Evolutionary conservation across 2,329 filamentous ascomycete genomes (phyloP).

Genomic region (Chaetomiaceae sp.): DNA sequence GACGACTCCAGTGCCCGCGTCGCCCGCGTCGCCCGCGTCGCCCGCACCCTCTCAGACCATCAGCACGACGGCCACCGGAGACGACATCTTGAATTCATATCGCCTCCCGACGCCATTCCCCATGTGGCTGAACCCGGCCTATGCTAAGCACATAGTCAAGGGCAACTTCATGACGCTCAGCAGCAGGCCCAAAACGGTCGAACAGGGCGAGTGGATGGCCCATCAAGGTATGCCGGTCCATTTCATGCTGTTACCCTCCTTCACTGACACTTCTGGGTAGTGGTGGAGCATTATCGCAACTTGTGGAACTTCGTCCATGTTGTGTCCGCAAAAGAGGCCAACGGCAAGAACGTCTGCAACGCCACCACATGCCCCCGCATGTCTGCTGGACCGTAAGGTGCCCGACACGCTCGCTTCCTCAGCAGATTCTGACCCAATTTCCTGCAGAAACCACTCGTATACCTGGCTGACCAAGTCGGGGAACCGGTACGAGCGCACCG

Average conservation of each 20-base stretch:
- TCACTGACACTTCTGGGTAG: slow-evolving; percentile 39
- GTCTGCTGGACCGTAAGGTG: slow-evolving; percentile 72
- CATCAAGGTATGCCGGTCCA: slow-evolving; percentile 62
- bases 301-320: slow-evolving; percentile 76
- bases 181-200: slow-evolving; percentile 76
- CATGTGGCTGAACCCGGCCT: slow-evolving; percentile 61
- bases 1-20: too few relatives aligned
- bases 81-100: slow-evolving; percentile 30
- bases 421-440: slow-evolving; percentile 14
- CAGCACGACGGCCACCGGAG: slow-evolving; percentile 28
- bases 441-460: slow-evolving; percentile 63
- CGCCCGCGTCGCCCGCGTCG: slow-evolving; percentile 26
- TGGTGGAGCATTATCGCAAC: slow-evolving; percentile 78
- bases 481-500: slow-evolving; percentile 63
- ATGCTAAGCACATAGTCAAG: slow-evolving; percentile 75
- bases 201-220: slow-evolving; percentile 81
- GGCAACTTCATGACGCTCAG: slow-evolving; percentile 88
- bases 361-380: slow-evolving; percentile 73
- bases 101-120: slow-evolving; percentile 41
- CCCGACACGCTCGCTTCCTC: not conserved
- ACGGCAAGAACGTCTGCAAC: slow-evolving; percentile 69
- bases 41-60: slow-evolving; percentile 26
- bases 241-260: not conserved
- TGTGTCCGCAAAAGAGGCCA: slow-evolving; percentile 69
- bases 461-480: slow-evolving; percentile 68